Base-by-base conservation (phyloP, 75 land plant species). In the Gnetum montanum region DNA sequence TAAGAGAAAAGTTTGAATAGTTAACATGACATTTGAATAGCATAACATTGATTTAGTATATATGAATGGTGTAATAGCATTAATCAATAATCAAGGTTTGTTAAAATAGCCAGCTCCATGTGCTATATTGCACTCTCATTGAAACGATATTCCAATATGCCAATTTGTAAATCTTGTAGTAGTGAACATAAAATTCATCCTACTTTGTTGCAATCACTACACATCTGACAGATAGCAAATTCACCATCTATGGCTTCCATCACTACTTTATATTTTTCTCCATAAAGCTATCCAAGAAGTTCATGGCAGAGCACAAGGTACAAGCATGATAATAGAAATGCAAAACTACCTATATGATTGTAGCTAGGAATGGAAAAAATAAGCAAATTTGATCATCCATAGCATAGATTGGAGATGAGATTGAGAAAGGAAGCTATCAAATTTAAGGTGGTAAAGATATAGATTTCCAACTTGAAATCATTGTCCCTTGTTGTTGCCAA, bases 161-260 rank as follows among this genome's bases (percentile, higher is more conserved):
- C 36, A 24, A 52, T 36, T 36, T 52, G 55, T 33, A 19, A 54
- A 58, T 74, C 76, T 23, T 61, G 62, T 5, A 71, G 62, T 3
- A 47, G 8, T 22, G 77, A 4, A 74, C 77, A 35, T 58, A 59
- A 6, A 58, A 33, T 41, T 74, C 77, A 13, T 74, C 77, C 75
- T 63, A 59, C 57, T 74, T 74, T 15, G 77, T 75, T 10, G 77
- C 77, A 18, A 71, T 22, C 7, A 75, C 70, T 34, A 74, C 35
- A 45, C 77, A 74, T 31, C 76, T 75, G 4, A 64, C 62, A 20
- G 75, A 20, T 33, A 71, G 37, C 8, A 71, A 61, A 36, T 70
- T 57, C 23, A 59, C 13, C 75, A 63, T 70, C 77, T 75, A 74
- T 13, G 43, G 37, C 35, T 58, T 65, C 68, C 62, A 65, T 11